Evolutionary conservation across 441 rosid genomes (phyloP).

Genomic region (Lepidium campestre): DNA sequence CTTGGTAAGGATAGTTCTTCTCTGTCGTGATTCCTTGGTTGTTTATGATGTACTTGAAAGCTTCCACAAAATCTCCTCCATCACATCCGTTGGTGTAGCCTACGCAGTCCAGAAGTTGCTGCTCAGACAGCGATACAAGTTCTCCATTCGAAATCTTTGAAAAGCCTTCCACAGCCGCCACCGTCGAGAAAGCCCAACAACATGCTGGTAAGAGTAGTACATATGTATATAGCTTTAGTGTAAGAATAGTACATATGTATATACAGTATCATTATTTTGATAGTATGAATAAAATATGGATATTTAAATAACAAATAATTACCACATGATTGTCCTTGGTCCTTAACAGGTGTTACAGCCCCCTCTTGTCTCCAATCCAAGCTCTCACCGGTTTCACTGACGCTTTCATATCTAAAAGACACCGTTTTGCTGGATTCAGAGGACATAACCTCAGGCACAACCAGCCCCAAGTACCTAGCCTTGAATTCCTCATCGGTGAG

Average conservation of each 20-base stretch:
- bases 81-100: neutral
- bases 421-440: neutral
- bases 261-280: too few relatives aligned
- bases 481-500: slow-evolving; percentile 30
- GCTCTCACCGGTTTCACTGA: slow-evolving; percentile 15
- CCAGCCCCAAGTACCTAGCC: slow-evolving; percentile 16
- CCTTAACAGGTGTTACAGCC: slow-evolving; percentile 27
- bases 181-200: slow-evolving; percentile 22
- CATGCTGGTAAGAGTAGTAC: neutral
- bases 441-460: neutral
- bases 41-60: slow-evolving; percentile 18
- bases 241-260: too few relatives aligned
- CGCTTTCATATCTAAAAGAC: slow-evolving; percentile 4
- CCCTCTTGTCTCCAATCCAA: slow-evolving; percentile 31
- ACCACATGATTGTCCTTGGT: slow-evolving; percentile 27
- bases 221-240: too few relatives aligned
- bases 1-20: slow-evolving; percentile 12
- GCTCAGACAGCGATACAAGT: slow-evolving; percentile 28
- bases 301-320: neutral
- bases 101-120: slow-evolving; percentile 29
- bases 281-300: too few relatives aligned
- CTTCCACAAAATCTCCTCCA: slow-evolving; percentile 24
- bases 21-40: slow-evolving; percentile 28
- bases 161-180: slow-evolving; percentile 25
- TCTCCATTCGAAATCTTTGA: slow-evolving; percentile 2